phyloP scores from a whole-genome alignment of 2,329 filamentous ascomycete genomes.

The Trichoderma arundinaceum region DNA sequence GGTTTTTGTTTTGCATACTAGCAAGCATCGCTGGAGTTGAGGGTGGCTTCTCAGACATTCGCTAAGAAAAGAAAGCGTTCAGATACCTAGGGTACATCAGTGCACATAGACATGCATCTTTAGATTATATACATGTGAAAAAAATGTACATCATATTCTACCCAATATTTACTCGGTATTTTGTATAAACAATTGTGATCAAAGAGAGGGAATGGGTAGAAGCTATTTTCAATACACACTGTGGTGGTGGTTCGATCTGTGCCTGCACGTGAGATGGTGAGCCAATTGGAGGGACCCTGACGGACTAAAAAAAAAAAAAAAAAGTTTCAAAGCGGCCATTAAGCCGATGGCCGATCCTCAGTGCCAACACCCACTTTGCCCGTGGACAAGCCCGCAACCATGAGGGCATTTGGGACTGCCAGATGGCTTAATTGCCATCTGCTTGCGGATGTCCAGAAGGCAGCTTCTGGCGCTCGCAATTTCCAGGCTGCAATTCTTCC shows the following conservation, averaged over 20 bases:
- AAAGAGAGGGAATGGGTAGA: neutral
- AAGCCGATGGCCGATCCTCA: conserved; percentile 26
- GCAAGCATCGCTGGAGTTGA: conserved; percentile 29
- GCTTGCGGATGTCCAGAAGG: conserved; percentile 41
- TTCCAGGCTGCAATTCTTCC: conserved; percentile 39
- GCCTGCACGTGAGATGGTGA: conserved; percentile 36
- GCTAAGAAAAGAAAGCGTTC: conserved; percentile 16
- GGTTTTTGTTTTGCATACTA: conserved; percentile 8
- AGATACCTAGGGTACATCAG: conserved; percentile 25
- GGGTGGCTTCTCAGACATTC: conserved; percentile 16
- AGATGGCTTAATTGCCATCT: conserved; percentile 52
- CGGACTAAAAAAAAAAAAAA: conserved; percentile 42
- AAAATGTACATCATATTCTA: neutral
- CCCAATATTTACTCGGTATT: neutral
- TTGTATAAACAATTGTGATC: neutral
- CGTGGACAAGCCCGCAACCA: conserved; percentile 38
- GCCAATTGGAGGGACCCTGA: conserved; percentile 30
- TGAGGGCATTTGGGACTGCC: conserved; percentile 49
- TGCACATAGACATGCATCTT: conserved; percentile 23
- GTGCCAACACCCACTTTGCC: conserved; percentile 30
- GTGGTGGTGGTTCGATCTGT: conserved; percentile 29
- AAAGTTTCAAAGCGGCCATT: conserved; percentile 32
- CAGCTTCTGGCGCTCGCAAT: conserved; percentile 39
- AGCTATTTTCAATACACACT: conserved; percentile 10
- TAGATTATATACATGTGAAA: neutral